These are phyloP conservation scores for Colletotrichum echinochloae DNA, from an alignment of 2,329 filamentous ascomycete genomes.

Conservation along the genomic window DNA sequence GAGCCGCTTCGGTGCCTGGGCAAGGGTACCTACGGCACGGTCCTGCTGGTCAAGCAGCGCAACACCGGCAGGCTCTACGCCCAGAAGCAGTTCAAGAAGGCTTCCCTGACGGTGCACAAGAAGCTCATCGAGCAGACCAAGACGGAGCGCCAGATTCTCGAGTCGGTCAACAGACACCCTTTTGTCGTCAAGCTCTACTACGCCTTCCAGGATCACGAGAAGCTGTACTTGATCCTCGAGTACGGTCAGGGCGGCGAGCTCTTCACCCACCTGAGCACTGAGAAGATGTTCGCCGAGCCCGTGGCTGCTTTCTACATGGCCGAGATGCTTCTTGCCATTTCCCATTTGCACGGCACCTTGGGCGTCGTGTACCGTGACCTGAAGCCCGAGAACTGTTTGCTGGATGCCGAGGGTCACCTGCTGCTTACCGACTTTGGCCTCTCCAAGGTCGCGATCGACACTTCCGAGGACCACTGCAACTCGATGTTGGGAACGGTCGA, in stretches of 20 bases:
- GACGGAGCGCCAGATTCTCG: conserved; percentile 93
- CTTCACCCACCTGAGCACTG: conserved; percentile 92
- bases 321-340: conserved; percentile 93
- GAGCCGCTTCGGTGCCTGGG: conserved; percentile 91
- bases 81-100: conserved; percentile 99
- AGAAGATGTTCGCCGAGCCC: conserved; percentile 94
- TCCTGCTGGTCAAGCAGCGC: conserved; percentile 91
- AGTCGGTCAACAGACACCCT: conserved; percentile 95
- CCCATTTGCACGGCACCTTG: conserved; percentile 90
- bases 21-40: conserved; percentile 96
- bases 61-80: conserved; percentile 90
- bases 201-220: conserved; percentile 97
- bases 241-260: conserved; percentile 97
- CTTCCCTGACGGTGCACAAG: conserved; percentile 94
- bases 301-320: conserved; percentile 98
- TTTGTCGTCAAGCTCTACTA: conserved; percentile 99
- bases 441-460: conserved; percentile 88
- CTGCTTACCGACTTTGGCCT: conserved; percentile 97
- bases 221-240: conserved; percentile 96
- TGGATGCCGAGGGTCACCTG: conserved; percentile 91
- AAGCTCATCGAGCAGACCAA: conserved; percentile 97
- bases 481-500: conserved; percentile 95
- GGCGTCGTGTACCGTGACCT: conserved; percentile 97
- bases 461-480: conserved; percentile 74
- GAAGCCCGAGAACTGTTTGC: conserved; percentile 96